Evolutionary conservation across 352 stramenopile species (phyloP).

Genomic region (Saprolegnia parasitica): DNA sequence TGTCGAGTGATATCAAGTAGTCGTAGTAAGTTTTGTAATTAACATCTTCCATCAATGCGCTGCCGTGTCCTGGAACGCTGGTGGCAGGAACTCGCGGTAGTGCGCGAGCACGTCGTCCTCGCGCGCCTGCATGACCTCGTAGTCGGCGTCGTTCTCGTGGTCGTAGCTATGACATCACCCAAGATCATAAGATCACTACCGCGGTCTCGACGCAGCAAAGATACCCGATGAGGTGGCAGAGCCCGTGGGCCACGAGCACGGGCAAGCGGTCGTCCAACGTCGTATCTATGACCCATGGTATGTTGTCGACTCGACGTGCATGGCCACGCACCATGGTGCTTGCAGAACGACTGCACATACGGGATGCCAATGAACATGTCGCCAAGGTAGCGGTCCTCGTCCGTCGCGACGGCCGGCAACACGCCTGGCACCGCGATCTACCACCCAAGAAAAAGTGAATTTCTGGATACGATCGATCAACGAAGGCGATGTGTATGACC

Average conservation of each 20-base stretch:
- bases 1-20: background rate
- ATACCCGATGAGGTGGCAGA: constrained; percentile 80
- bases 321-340: constrained; percentile 35
- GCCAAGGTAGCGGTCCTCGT: constrained; percentile 67
- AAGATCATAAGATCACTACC: background rate
- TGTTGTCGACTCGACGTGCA: constrained; percentile 35
- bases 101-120: constrained; percentile 58
- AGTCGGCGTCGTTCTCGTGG: constrained; percentile 71
- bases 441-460: background rate
- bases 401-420: constrained; percentile 46
- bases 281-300: constrained; percentile 33
- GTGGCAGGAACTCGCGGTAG: constrained; percentile 49
- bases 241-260: constrained; percentile 66
- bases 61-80: constrained; percentile 8
- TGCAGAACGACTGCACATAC: constrained; percentile 70
- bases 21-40: background rate
- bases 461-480: background rate
- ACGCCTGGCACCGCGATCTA: constrained; percentile 54
- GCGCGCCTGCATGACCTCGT: constrained; percentile 67
- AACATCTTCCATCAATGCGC: background rate
- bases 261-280: constrained; percentile 65
- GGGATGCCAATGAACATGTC: constrained; percentile 81
- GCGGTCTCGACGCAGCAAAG: constrained; percentile 11
- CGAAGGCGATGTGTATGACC: constrained; percentile 30
- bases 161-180: constrained; percentile 49